Evolutionary conservation across 441 rosid genomes (phyloP).

Genomic region (Adansonia madagascariensis): DNA sequence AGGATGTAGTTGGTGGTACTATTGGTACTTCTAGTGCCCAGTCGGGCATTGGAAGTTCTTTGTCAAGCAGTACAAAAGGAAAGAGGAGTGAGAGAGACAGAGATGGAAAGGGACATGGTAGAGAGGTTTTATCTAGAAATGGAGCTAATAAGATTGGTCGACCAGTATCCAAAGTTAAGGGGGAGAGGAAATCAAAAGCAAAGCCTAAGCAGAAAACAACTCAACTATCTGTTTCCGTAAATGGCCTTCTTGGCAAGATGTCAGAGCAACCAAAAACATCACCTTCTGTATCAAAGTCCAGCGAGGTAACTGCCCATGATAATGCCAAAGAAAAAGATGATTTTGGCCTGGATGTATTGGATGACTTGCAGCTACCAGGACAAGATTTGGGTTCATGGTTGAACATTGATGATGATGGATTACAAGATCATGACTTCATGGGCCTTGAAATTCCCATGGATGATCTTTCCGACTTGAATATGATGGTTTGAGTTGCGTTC

Average conservation of each 20-base stretch:
- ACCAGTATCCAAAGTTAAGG: slow-evolving; percentile 77
- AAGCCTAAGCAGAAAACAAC: slow-evolving; percentile 91
- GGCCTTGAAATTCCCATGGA: slow-evolving; percentile 99
- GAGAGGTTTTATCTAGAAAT: slow-evolving; percentile 66
- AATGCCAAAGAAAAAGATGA: slow-evolving; percentile 56
- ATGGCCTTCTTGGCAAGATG: slow-evolving; percentile 64
- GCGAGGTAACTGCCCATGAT: slow-evolving; percentile 44
- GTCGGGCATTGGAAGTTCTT: slow-evolving; percentile 58
- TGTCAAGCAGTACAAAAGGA: slow-evolving; percentile 82
- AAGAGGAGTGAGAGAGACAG: slow-evolving; percentile 97
- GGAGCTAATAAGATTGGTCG: slow-evolving; percentile 81
- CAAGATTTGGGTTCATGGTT: slow-evolving; percentile 94
- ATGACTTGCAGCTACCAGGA: slow-evolving; percentile 79
- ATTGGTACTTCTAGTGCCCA: slow-evolving; percentile 42
- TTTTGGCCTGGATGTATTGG: slow-evolving; percentile 66
- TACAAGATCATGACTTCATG: slow-evolving; percentile 84
- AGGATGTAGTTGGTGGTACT: slow-evolving; percentile 71
- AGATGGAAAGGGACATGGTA: slow-evolving; percentile 82
- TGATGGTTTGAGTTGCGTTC: slow-evolving; percentile 85
- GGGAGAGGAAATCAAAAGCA: slow-evolving; percentile 80
- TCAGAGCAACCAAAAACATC: slow-evolving; percentile 63
- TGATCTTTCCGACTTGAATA: slow-evolving; percentile 92
- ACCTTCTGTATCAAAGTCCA: slow-evolving; percentile 50
- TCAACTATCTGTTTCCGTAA: slow-evolving; percentile 76
- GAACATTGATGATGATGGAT: slow-evolving; percentile 90